These are phyloP conservation scores for Diversispora epigaea DNA, from an alignment of 192 early-diverging fungal species.

Conservation along the genomic window DNA sequence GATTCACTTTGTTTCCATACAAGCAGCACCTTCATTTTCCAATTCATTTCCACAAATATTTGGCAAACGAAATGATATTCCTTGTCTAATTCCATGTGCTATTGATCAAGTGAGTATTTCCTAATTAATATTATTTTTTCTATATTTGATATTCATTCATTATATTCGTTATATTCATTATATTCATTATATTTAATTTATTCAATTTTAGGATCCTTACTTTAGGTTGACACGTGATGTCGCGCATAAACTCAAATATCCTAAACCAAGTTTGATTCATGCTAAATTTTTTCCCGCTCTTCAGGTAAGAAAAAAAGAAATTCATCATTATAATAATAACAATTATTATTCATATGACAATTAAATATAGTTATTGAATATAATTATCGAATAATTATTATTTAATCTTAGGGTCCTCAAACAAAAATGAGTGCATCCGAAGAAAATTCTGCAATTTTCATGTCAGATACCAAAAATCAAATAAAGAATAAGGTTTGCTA, in stretches of 20 bases:
- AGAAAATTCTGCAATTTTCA: conserved; percentile 86
- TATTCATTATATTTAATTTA: no score
- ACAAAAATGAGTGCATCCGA: conserved; percentile 96
- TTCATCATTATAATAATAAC: background rate
- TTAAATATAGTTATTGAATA: no score
- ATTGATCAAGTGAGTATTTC: conserved; percentile 76
- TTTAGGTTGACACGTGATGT: conserved; percentile 97
- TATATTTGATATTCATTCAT: no score
- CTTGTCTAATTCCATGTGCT: conserved; percentile 96
- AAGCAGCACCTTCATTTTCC: conserved; percentile 93
- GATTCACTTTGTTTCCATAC: conserved; percentile 89
- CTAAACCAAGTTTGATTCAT: conserved; percentile 92
- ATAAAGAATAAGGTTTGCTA: conserved; percentile 85
- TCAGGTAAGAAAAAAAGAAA: conserved; percentile 46
- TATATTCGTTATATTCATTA: no score
- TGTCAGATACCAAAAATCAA: conserved; percentile 84
- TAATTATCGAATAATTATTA: background rate
- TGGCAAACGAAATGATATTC: conserved; percentile 84
- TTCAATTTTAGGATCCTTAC: conserved; percentile 75
- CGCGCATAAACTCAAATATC: conserved; percentile 87
- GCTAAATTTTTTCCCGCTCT: conserved; percentile 95
- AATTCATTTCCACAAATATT: conserved; percentile 96
- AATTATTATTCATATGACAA: background rate
- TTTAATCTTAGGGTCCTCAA: conserved; percentile 63
- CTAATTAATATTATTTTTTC: background rate